These are phyloP conservation scores for Agaricus subrufescens DNA, from an alignment of 768 basidiomycete genomes.

Conservation along the genomic window DNA sequence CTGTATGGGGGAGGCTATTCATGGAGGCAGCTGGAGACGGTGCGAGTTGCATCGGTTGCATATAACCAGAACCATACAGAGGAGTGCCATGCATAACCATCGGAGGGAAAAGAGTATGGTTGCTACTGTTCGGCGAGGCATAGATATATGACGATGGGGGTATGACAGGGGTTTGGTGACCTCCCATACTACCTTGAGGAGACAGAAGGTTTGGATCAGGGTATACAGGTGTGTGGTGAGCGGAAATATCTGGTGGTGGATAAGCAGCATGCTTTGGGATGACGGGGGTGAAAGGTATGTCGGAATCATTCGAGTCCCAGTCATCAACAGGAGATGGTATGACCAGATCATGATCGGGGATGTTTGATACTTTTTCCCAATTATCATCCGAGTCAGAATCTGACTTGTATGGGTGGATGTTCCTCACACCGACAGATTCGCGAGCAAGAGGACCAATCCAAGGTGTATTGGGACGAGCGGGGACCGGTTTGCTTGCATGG, in stretches of 20 bases:
- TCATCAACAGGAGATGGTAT: background rate
- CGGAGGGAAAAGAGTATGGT: background rate
- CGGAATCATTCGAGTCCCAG: background rate
- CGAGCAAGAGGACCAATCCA: constrained; percentile 38
- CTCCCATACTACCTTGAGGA: background rate
- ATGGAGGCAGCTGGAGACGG: background rate
- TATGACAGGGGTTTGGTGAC: background rate
- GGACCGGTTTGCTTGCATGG: constrained; percentile 17
- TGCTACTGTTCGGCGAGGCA: background rate
- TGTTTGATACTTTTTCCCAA: constrained; percentile 24
- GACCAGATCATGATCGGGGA: background rate
- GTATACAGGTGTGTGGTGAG: background rate
- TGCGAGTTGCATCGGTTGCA: background rate
- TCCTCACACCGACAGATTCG: constrained; percentile 19
- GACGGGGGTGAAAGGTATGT: background rate
- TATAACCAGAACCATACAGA: background rate
- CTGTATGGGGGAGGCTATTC: background rate
- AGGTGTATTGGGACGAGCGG: constrained; percentile 24
- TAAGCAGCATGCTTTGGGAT: background rate
- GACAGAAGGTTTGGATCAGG: background rate
- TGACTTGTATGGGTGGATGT: constrained; percentile 14
- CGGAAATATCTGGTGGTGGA: background rate
- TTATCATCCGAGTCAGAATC: constrained; percentile 22
- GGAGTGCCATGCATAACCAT: background rate
- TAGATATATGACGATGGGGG: background rate